Conservation (phyloP, 768 basidiomycete species). For the Mycena filopes region DNA sequence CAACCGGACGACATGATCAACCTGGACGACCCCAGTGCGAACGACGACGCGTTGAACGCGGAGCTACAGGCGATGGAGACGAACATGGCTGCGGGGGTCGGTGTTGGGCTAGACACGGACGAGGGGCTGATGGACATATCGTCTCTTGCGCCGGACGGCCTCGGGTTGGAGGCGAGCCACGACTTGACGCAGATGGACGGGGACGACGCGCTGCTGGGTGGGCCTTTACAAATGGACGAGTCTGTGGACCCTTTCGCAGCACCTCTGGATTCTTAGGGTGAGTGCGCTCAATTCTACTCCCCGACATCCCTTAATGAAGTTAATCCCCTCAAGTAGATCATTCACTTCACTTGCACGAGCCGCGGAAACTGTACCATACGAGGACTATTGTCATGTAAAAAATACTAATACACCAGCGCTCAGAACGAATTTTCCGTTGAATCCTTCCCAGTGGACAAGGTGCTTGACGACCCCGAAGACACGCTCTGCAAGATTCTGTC, state of each 20-base stretch:
- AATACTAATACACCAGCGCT: slow-evolving; percentile 2
- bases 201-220: slow-evolving; percentile 66
- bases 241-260: slow-evolving; percentile 67
- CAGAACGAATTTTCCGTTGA: slow-evolving; percentile 91
- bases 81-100: slow-evolving; percentile 51
- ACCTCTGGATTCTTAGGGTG: background rate
- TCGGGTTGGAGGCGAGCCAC: slow-evolving; percentile 62
- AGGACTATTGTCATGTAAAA: background rate
- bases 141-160: slow-evolving; percentile 71
- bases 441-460: slow-evolving; percentile 84
- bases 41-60: slow-evolving; percentile 59
- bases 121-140: slow-evolving; percentile 71
- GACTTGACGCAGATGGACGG: slow-evolving; percentile 68
- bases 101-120: slow-evolving; percentile 45
- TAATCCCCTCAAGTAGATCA: too few relatives aligned
- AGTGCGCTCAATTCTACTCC: background rate
- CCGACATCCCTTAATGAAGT: too few relatives aligned
- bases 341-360: background rate
- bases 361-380: background rate
- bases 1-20: slow-evolving; percentile 55
- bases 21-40: slow-evolving; percentile 50
- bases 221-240: slow-evolving; percentile 64
- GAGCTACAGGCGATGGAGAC: slow-evolving; percentile 67
- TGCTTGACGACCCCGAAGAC: slow-evolving; percentile 90
- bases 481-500: slow-evolving; percentile 87